phyloP scores from a whole-genome alignment of 306 rosid genomes.

The Glycyrrhiza uralensis region DNA sequence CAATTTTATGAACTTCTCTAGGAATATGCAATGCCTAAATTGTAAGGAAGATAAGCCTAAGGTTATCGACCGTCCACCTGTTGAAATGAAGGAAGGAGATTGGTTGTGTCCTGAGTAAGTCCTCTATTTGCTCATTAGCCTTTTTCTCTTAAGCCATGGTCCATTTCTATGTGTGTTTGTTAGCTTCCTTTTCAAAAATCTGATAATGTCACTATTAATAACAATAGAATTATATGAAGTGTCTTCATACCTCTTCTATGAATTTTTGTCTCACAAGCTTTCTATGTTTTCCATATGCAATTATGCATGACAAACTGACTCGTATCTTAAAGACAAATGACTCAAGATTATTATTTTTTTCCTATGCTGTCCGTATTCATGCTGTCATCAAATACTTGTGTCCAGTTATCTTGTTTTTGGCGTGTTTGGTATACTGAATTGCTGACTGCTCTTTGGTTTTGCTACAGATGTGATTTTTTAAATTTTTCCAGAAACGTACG shows the following conservation, averaged over 20 bases:
- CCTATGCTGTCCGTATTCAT: not conserved
- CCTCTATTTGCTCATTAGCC: not conserved
- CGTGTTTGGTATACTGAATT: slow-evolving; percentile 23
- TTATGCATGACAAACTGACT: slow-evolving; percentile 23
- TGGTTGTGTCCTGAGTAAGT: slow-evolving; percentile 84
- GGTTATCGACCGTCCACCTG: slow-evolving; percentile 18
- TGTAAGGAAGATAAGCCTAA: slow-evolving; percentile 67
- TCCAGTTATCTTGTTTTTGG: not conserved
- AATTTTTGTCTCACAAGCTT: not conserved
- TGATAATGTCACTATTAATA: not conserved
- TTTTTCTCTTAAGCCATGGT: not conserved
- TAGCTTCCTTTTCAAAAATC: not conserved
- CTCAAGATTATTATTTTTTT: not conserved
- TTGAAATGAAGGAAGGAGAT: slow-evolving; percentile 74
- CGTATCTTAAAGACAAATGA: not conserved
- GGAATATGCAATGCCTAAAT: slow-evolving; percentile 54
- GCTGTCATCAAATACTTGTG: slow-evolving; percentile 23
- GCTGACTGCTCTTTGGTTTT: slow-evolving; percentile 35
- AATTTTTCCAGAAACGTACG: slow-evolving; percentile 66
- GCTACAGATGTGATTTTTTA: slow-evolving; percentile 74
- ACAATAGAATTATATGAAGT: not conserved
- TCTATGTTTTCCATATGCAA: slow-evolving; percentile 6
- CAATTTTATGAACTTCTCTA: slow-evolving; percentile 75
- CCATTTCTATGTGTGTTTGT: not conserved
- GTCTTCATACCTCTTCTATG: not conserved